Conservation (phyloP, 1,284 basidiomycete species). For the Pseudomicrostroma phylloplanum region DNA sequence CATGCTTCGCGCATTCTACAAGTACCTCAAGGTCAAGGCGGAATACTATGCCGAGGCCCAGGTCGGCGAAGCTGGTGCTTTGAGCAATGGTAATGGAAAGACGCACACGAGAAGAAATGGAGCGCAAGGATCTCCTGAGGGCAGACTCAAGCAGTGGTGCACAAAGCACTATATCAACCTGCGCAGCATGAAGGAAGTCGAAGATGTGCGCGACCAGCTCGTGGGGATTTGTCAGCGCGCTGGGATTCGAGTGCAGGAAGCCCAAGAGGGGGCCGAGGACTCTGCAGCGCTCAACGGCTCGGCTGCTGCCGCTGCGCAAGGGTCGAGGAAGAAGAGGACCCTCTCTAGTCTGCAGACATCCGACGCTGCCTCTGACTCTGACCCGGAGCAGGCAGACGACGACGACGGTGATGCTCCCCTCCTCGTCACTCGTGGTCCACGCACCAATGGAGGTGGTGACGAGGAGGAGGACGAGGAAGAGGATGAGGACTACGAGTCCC, state of each 20-base stretch:
- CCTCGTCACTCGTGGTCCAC: constrained; percentile 3
- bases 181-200: constrained; percentile 35
- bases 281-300: neutral
- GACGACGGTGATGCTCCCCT: constrained; percentile 1
- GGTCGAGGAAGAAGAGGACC: constrained; percentile 7
- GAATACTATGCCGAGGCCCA: constrained; percentile 10
- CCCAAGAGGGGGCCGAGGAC: constrained; percentile 1
- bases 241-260: constrained; percentile 37
- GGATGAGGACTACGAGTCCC: constrained; percentile 22
- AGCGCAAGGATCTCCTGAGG: too few species aligned
- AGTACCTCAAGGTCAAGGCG: constrained; percentile 31
- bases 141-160: constrained; percentile 52
- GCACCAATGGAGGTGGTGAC: neutral
- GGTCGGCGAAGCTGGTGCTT: neutral
- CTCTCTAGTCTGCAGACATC: neutral
- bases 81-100: constrained; percentile 6
- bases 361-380: neutral
- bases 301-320: neutral
- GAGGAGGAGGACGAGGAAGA: neutral
- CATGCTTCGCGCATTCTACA: constrained; percentile 44
- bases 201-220: constrained; percentile 41
- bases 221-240: constrained; percentile 32
- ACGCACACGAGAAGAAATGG: neutral
- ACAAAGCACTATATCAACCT: constrained; percentile 37
- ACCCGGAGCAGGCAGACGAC: neutral